phyloP scores from a whole-genome alignment of 2,329 filamentous ascomycete genomes.

The Trichoderma sp. region DNA sequence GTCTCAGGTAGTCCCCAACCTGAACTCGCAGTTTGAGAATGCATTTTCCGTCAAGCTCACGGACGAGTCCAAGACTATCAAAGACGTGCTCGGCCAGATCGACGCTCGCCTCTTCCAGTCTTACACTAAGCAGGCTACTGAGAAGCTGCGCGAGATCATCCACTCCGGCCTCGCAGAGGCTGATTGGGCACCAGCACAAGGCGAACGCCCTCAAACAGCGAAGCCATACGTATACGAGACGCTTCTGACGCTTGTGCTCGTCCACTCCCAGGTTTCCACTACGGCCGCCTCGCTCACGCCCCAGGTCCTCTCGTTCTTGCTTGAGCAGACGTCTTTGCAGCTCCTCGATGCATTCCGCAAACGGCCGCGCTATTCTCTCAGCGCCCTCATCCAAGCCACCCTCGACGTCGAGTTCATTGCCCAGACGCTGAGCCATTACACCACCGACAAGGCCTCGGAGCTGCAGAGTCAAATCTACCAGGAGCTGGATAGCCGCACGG shows the following conservation, averaged over 20 bases:
- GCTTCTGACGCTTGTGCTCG: constrained; percentile 79
- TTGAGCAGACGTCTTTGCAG: constrained; percentile 75
- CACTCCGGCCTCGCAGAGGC: constrained; percentile 66
- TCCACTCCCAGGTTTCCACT: constrained; percentile 85
- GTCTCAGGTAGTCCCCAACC: constrained; percentile 74
- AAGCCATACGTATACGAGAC: constrained; percentile 86
- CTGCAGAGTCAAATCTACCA: constrained; percentile 89
- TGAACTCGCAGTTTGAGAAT: constrained; percentile 92
- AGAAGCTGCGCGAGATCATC: constrained; percentile 66
- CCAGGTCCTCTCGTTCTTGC: constrained; percentile 79
- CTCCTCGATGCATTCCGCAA: constrained; percentile 77
- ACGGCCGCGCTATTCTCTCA: constrained; percentile 67
- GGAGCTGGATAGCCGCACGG: constrained; percentile 82
- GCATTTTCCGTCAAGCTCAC: constrained; percentile 92
- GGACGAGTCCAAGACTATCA: constrained; percentile 88
- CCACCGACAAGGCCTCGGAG: constrained; percentile 75
- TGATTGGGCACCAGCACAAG: constrained; percentile 63
- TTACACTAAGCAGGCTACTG: constrained; percentile 77
- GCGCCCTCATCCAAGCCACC: constrained; percentile 91
- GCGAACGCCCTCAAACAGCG: constrained; percentile 66
- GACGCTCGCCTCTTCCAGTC: constrained; percentile 87
- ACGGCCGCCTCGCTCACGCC: constrained; percentile 72
- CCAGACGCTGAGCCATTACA: constrained; percentile 88
- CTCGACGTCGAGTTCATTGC: constrained; percentile 96
- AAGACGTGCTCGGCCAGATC: constrained; percentile 86